Conservation (phyloP, 257 asterid species). For the Handroanthus guayacan region DNA sequence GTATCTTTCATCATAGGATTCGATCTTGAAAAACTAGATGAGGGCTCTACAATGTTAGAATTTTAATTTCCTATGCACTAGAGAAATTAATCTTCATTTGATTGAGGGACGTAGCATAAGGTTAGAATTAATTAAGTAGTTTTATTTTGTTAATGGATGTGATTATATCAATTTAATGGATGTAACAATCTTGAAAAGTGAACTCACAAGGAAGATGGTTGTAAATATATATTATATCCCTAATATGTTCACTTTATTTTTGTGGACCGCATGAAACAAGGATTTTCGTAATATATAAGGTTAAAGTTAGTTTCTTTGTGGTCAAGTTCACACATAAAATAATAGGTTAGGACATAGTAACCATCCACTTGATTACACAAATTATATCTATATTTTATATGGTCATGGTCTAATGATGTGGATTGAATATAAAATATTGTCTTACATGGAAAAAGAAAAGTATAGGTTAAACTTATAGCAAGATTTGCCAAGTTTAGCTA, state of each 20-base stretch:
- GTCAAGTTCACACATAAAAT: conserved; percentile 46
- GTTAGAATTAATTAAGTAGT: not conserved
- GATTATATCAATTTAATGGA: not conserved
- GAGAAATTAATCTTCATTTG: not conserved
- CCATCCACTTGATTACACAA: conserved; percentile 2
- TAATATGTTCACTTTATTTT: conserved; percentile 12
- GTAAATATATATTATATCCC: conserved; percentile 20
- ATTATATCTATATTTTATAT: conserved; percentile 5
- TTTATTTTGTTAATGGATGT: not conserved
- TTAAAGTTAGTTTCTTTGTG: conserved; percentile 27
- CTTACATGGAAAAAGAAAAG: conserved; percentile 1
- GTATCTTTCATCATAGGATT: not conserved
- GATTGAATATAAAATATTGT: not conserved
- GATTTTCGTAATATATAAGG: conserved; percentile 18
- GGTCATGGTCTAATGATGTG: not conserved
- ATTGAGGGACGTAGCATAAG: not conserved
- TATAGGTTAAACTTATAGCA: conserved; percentile 8
- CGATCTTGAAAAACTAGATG: not conserved
- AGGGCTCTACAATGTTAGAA: not conserved
- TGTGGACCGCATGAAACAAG: conserved; percentile 26
- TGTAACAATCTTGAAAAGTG: conserved; percentile 4
- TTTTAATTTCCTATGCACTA: not conserved
- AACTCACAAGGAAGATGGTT: conserved; percentile 13
- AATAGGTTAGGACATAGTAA: conserved; percentile 32
- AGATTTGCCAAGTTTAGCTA: not conserved